Percentiles rank a stretch among this genome's conserved stretches.
Evolutionary conservation across 345 rosid species (phyloP).

Genomic region (Lepidium africanum): DNA sequence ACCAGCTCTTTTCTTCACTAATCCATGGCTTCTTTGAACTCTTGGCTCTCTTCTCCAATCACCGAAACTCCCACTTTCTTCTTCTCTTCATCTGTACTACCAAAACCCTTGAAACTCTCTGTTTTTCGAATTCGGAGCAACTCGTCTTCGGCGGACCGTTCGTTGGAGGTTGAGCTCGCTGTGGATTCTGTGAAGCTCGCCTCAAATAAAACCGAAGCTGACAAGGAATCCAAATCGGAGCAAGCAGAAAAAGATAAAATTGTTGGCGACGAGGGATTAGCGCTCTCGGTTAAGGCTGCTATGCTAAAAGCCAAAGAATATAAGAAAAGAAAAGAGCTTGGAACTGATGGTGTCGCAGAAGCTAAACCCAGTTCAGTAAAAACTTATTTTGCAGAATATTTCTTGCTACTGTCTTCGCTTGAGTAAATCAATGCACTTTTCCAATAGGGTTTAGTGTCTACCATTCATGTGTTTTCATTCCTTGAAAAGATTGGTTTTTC

Average conservation of each 20-base stretch:
- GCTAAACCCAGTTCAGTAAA: slow-evolving; percentile 31
- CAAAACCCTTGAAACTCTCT: slow-evolving; percentile 25
- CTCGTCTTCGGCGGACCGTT: slow-evolving; percentile 19
- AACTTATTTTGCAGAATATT: background rate
- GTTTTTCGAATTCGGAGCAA: slow-evolving; percentile 25
- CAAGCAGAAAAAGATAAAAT: background rate
- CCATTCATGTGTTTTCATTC: background rate
- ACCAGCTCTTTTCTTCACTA: slow-evolving; percentile 9
- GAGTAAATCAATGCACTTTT: background rate
- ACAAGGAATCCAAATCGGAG: slow-evolving; percentile 31
- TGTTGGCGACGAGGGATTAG: slow-evolving; percentile 13
- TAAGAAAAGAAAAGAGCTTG: slow-evolving; percentile 32
- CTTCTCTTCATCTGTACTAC: slow-evolving; percentile 21
- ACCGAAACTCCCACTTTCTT: slow-evolving; percentile 24
- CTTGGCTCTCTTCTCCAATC: slow-evolving; percentile 38
- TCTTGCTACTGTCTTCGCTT: background rate
- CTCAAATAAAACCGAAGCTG: slow-evolving; percentile 55
- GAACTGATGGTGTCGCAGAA: slow-evolving; percentile 3
- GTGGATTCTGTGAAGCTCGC: slow-evolving; percentile 66
- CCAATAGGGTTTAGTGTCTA: background rate
- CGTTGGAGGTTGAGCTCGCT: slow-evolving; percentile 24
- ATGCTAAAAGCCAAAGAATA: slow-evolving; percentile 39
- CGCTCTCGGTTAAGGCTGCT: slow-evolving; percentile 34
- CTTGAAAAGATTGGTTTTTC: background rate
- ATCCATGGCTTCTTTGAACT: slow-evolving; percentile 34